These are phyloP conservation scores for Aureobasidium mangrovei DNA, from an alignment of 2,329 filamentous ascomycete species.

Conservation along the genomic window DNA sequence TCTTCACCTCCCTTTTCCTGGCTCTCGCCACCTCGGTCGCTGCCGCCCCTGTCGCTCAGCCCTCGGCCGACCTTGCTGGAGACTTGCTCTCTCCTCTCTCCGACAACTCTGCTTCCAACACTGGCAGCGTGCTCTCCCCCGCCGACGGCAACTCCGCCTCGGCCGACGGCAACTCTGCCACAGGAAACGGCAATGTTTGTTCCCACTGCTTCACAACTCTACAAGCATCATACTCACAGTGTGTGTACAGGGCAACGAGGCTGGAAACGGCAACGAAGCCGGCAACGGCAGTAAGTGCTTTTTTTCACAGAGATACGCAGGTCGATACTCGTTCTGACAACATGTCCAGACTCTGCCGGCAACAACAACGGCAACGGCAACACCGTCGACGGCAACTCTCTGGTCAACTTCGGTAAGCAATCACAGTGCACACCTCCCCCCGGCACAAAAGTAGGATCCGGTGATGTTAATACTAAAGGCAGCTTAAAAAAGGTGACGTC, in stretches of 20 bases:
- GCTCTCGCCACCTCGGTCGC: conserved; percentile 1
- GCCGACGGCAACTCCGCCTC: not conserved
- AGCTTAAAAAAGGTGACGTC: conserved; percentile 7
- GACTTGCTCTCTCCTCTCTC: not conserved
- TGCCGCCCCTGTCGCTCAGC: not conserved
- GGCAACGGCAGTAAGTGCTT: not conserved
- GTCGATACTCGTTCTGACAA: too few species aligned
- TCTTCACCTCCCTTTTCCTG: conserved; percentile 3
- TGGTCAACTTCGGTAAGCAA: conserved; percentile 3
- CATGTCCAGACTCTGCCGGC: not conserved
- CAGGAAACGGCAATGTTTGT: not conserved
- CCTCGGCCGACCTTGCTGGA: not conserved
- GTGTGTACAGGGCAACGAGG: not conserved
- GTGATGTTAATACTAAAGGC: conserved; percentile 9
- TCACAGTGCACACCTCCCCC: too few species aligned
- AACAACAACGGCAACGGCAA: conserved; percentile 3
- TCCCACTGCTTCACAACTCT: too few species aligned
- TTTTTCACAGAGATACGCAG: not conserved
- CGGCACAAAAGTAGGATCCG: too few species aligned
- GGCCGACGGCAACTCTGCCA: not conserved
- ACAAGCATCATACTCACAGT: not conserved
- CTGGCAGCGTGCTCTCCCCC: not conserved
- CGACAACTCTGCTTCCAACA: not conserved
- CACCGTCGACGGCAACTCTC: conserved; percentile 3
- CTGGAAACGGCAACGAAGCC: not conserved